These are phyloP conservation scores for Salix dunnii DNA, from an alignment of 345 rosid species.

Conservation along the genomic window DNA sequence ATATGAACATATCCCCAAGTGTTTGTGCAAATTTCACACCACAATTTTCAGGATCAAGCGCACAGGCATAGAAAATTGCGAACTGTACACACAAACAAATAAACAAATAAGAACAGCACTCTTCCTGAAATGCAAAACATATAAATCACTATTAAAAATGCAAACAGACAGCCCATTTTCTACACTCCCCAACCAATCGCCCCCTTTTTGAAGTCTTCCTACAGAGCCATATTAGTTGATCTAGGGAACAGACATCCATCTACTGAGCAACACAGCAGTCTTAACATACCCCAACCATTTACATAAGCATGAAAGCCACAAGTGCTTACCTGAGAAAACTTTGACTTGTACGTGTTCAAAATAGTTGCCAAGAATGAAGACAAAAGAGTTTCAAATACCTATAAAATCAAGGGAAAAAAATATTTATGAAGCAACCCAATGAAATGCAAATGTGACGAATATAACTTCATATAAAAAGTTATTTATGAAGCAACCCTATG, in stretches of 20 bases:
- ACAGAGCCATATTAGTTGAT: no score
- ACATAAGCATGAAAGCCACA: no score
- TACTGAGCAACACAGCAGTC: no score
- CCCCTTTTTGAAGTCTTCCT: no score
- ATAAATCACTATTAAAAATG: no score
- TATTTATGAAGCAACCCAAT: background rate
- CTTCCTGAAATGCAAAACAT: no score
- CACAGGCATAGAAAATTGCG: slow-evolving; percentile 79
- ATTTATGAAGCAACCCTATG: background rate
- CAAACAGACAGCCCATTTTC: no score
- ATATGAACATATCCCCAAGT: slow-evolving; percentile 52
- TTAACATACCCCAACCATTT: no score
- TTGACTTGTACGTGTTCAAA: slow-evolving; percentile 69
- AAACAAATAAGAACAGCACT: no score
- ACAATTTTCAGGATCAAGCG: slow-evolving; percentile 77
- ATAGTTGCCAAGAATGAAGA: slow-evolving; percentile 58
- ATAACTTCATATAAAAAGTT: background rate
- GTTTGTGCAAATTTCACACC: slow-evolving; percentile 59
- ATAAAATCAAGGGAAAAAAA: slow-evolving; percentile 4
- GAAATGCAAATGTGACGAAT: background rate
- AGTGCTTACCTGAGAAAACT: slow-evolving; percentile 69
- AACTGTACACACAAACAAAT: slow-evolving; percentile 49
- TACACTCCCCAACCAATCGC: no score
- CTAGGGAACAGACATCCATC: no score
- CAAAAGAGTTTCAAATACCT: slow-evolving; percentile 76